These are phyloP conservation scores for Sisymbrium irio DNA, from an alignment of 345 rosid species.

Conservation along the genomic window DNA sequence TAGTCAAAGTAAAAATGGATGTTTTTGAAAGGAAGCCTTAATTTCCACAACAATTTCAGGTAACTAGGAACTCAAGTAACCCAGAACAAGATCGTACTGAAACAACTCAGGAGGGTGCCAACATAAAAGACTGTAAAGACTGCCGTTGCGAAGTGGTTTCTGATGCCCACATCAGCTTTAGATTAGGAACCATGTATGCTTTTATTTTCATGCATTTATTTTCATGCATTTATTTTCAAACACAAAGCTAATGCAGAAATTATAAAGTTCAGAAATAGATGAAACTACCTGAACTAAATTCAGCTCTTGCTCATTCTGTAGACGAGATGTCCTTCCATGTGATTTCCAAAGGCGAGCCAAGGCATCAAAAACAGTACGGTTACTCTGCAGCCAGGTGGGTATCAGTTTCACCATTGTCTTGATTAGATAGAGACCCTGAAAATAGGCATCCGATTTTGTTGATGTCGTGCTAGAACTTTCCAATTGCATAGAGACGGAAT, in stretches of 20 bases:
- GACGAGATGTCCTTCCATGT: slow-evolving; percentile 76
- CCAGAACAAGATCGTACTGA: slow-evolving; percentile 1
- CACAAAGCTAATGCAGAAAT: slow-evolving; percentile 9
- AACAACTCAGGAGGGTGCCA: slow-evolving; percentile 8
- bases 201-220: slow-evolving; percentile 19
- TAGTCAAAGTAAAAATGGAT: neutral
- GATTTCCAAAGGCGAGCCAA: slow-evolving; percentile 88
- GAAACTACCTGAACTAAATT: slow-evolving; percentile 81
- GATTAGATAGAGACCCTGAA: slow-evolving; percentile 88
- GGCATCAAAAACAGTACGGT: slow-evolving; percentile 74
- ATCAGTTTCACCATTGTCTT: slow-evolving; percentile 85
- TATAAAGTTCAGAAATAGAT: slow-evolving; percentile 4
- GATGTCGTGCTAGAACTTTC: slow-evolving; percentile 44
- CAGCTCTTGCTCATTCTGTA: slow-evolving; percentile 87
- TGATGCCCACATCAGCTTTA: slow-evolving; percentile 8
- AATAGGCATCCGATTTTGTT: slow-evolving; percentile 62
- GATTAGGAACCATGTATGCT: slow-evolving; percentile 10
- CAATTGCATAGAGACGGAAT: slow-evolving; percentile 41
- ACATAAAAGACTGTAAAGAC: slow-evolving; percentile 13
- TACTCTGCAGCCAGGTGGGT: slow-evolving; percentile 91
- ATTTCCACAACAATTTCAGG: slow-evolving; percentile 10
- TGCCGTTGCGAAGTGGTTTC: neutral
- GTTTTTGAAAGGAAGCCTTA: neutral
- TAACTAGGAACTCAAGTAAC: slow-evolving; percentile 4
- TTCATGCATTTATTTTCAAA: slow-evolving; percentile 22